Base-by-base conservation (phyloP, 176 grass and related monocot genomes). In the Cenchrus purpureus region DNA sequence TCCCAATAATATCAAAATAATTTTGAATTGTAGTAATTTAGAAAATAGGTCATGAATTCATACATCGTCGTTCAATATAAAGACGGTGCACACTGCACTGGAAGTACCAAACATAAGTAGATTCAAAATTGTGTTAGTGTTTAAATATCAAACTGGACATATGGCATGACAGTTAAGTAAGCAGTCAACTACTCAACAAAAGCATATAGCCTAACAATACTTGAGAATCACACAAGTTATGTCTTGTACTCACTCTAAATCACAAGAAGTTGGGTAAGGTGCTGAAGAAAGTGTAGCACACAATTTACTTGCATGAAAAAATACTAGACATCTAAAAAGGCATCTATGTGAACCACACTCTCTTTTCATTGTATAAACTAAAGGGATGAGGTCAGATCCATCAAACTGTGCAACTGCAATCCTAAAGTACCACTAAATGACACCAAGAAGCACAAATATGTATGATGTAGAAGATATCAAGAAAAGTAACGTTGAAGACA, bases 401-500 rank as follows among this genome's bases (percentile, higher is more conserved):
- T 3, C 17, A 9, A 43, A 69, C 63, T 49, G 16, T 70, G 65
- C 8, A 76, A 71, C 31, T 51, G 49, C 13, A 78, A 11, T 60
- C 31, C 53, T 49, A 78, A 2, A 14, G 44, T 49, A 64, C 3
- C 31, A 53, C 58, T 70, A 85, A 67, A 51, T 59, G 63, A 57
- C 54, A 44, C 54, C 68, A 81, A 67, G 43, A 4, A 74, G 29
- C 6, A 52, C 61, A 75, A 22, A 10, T 12, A 75, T 10, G 32
- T 46, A 9, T 42, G 28, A 13, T 42, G 50, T 43, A 76, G 25
- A 45, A 59, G 17, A 63, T 62, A 69, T 52, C 53, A 83, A 76
- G 31, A 69, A 78, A 65, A 37, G 12, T 72, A 46, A 68, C 45
- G 50, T 48, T 62, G n/a, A 63, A 61, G 54, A 74, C 14, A 86